Evolutionary conservation across 2,329 filamentous ascomycete genomes (phyloP), one percentile per base, ranked within the genome.

Genomic region (Fusarium chaquense): DNA sequence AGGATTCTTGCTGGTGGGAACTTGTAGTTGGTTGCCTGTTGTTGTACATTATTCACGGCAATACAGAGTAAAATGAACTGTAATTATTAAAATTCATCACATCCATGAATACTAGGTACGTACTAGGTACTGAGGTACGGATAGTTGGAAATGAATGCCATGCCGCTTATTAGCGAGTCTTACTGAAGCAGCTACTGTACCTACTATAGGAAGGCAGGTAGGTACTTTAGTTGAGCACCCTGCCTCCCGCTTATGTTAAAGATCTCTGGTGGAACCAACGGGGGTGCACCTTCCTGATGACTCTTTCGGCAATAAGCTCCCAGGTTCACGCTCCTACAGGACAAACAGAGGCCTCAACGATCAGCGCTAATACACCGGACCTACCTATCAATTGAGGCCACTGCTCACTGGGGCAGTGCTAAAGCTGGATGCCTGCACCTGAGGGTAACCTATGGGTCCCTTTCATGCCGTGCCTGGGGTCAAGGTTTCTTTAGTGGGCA

Each of bases 1-100:
- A 75, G 72, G 10, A 78, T 81, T 35, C 64, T 81, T 2, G 58
- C 22, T 6, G 76, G 75, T 7, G 75, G 76, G 8, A 69, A 51
- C 5, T 18, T 73, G 53, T 71, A 65, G 33, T 18, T 32, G 20
- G 33, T 18, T 32, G 18, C 26, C 28, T 64, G 28, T 10, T n/a
- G 45, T 10, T 18, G 30, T 41, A 41, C 18, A 15, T 2, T 13
- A 33, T 44, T 63, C 36, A 49, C 26, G n/a, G 16, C 13, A 12
- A 30, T 15, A 54, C 16, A 8, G 16, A 6, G 20, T 20, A 20
- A 20, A 20, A 20, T 20, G 8, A 5, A 30, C 6, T 28, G 32
- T 30, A 24, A n/a, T 18, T n/a, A 40, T 26, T 20, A 28, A 12
- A 30, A n/a, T 45, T 20, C 7, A 13, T n/a, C 11, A 11, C 11